phyloP scores from a whole-genome alignment of 1,139 yeast species.

The Blastobotrys serpentis region DNA sequence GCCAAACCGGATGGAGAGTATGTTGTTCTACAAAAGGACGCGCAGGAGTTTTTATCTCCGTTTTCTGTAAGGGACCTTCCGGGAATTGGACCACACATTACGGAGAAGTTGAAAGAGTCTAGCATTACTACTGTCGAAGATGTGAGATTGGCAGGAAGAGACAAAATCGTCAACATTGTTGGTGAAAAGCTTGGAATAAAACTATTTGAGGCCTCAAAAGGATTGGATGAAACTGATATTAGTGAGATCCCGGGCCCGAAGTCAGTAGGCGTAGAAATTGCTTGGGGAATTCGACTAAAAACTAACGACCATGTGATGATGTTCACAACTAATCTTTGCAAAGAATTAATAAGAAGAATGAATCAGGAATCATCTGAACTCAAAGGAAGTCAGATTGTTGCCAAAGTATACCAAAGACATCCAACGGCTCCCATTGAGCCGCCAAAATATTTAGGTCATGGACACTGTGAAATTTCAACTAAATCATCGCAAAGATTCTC shows the following conservation, averaged over 20 bases:
- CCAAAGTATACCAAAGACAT: conserved; percentile 65
- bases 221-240: conserved; percentile 62
- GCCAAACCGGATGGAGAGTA: conserved; percentile 81
- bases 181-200: conserved; percentile 77
- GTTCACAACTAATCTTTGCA: conserved; percentile 58
- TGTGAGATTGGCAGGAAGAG: conserved; percentile 40
- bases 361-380: conserved; percentile 41
- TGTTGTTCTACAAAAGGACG: conserved; percentile 31
- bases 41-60: conserved; percentile 35
- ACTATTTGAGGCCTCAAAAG: conserved; percentile 59
- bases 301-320: conserved; percentile 57
- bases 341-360: conserved; percentile 59
- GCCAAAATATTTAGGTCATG: conserved; percentile 81
- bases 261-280: conserved; percentile 83
- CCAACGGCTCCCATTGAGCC: conserved; percentile 69
- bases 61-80: conserved; percentile 66
- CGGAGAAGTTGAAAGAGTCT: conserved; percentile 42
- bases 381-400: conserved; percentile 56
- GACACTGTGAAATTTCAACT: conserved; percentile 64
- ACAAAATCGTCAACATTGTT: conserved; percentile 42
- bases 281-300: conserved; percentile 84
- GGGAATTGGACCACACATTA: conserved; percentile 70
- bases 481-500: conserved; percentile 55
- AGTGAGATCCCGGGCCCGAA: conserved; percentile 56
- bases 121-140: conserved; percentile 38